Conservation (phyloP, 2,329 filamentous ascomycete species). For the Tolypocladium cylindrosporum region DNA sequence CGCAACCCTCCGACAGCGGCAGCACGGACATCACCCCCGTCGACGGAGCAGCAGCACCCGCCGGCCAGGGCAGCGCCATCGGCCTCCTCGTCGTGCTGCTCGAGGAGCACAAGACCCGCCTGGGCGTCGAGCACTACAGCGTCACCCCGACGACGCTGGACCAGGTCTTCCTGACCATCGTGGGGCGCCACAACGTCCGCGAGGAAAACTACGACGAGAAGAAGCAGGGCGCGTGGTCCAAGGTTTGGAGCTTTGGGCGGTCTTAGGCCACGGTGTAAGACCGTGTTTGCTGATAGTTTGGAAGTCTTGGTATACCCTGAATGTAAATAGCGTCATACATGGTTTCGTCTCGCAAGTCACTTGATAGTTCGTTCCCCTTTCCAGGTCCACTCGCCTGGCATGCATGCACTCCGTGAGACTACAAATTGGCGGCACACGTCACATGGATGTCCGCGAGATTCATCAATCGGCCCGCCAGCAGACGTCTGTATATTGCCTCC, state of each 20-base stretch:
- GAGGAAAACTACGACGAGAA: constrained; percentile 54
- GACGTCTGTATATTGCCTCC: background rate
- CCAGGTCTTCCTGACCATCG: constrained; percentile 82
- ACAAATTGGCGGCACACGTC: background rate
- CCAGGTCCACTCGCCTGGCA: background rate
- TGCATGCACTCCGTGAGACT: background rate
- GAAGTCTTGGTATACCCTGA: background rate
- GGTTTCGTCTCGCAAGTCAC: background rate
- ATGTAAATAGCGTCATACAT: background rate
- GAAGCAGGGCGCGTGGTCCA: constrained; percentile 10
- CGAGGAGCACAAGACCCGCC: constrained; percentile 55
- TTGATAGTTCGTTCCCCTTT: background rate
- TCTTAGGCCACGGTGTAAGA: background rate
- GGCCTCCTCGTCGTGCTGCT: constrained; percentile 61
- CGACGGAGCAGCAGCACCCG: constrained; percentile 9
- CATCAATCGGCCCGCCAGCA: background rate
- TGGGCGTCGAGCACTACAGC: constrained; percentile 78
- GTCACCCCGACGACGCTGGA: constrained; percentile 82
- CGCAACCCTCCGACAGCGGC: background rate
- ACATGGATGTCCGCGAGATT: background rate
- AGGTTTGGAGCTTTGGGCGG: background rate
- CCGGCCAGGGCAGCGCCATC: constrained; percentile 40
- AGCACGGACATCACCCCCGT: background rate
- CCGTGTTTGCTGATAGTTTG: background rate
- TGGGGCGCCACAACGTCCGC: constrained; percentile 66